These are phyloP conservation scores for Pelargonium cotyledonis DNA, from an alignment of 441 rosid species.

Conservation along the genomic window DNA sequence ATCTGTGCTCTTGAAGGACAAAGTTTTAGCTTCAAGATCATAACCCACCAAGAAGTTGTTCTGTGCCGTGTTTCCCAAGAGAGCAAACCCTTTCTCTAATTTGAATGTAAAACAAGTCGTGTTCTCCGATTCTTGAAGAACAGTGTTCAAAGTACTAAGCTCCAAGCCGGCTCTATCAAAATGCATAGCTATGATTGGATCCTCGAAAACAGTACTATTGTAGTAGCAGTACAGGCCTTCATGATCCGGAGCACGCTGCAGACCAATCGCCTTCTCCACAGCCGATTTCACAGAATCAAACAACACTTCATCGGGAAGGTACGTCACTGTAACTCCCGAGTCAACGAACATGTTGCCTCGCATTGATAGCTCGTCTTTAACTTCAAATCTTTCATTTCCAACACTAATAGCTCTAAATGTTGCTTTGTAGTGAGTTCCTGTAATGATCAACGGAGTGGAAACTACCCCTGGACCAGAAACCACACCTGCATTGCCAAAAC, in stretches of 20 bases:
- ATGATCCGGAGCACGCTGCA: background rate
- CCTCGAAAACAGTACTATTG: too few relatives aligned
- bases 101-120: background rate
- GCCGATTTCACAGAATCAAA: conserved; percentile 25
- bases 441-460: conserved; percentile 29
- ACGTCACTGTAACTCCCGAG: conserved; percentile 39
- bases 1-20: background rate
- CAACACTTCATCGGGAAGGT: conserved; percentile 11
- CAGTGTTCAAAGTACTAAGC: background rate
- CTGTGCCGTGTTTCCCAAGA: background rate
- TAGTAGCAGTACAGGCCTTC: background rate
- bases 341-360: conserved; percentile 47
- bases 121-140: background rate
- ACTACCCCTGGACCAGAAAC: conserved; percentile 30
- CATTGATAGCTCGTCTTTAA: background rate
- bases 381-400: conserved; percentile 16
- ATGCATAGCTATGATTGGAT: background rate
- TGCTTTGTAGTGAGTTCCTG: conserved; percentile 11
- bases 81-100: background rate
- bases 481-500: conserved; percentile 24
- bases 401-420: conserved; percentile 35
- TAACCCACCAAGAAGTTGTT: background rate
- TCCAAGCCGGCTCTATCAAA: background rate
- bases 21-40: background rate
- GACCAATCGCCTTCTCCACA: conserved; percentile 18